Base-by-base conservation (phyloP, 139 green algal species). In the Pseudopediastrum boryanum region DNA sequence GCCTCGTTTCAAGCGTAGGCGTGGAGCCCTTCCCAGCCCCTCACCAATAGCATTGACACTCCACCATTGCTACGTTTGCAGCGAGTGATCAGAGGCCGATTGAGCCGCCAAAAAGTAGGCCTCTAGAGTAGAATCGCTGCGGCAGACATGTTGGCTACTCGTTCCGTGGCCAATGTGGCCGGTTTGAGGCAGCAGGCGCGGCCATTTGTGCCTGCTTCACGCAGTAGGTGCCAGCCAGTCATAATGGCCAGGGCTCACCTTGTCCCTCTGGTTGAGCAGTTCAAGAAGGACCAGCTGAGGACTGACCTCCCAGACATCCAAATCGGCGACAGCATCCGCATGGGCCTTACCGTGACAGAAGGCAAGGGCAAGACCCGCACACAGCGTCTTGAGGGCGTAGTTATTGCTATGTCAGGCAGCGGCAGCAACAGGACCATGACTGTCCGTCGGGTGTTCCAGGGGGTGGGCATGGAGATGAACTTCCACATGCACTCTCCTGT, bases 381-480 rank as follows among this genome's bases (percentile, higher is more conserved):
- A 71, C 70, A 92, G 76, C 84, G 68, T 19, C 66, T 88, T 25
- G 87, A 90, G 46, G 87, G 87, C 59, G 65, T 83, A 16, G 82
- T 90, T 42, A 92, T 92, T 50, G 87, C 83, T 2, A 62, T 67
- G n/a, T 54, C 80, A 16, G 81, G 83, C 29, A 58, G 41, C 39
- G 87, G 80, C 62, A 81, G 69, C 75, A 86, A 82, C 81, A 83
- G 81, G 70, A 92, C 83, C 59, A 68, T 81, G 46, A 80, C 71
- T 2, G 61, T 81, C 36, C 71, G 79, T 31, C 59, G 68, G n/a
- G 44, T 84, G 39, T 79, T 79, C 71, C 74, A 80, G 65, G 87
- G 87, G 58, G 66, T 90, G 19, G 87, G 87, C 39, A 75, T 90
- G 4, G 87, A 92, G 79, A 80, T 89, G 38, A 83, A 83, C 25